Evolutionary conservation across 2,329 filamentous ascomycete species (phyloP), one percentile per base, ranked within the genome.

Genomic region (Apiospora sp.): DNA sequence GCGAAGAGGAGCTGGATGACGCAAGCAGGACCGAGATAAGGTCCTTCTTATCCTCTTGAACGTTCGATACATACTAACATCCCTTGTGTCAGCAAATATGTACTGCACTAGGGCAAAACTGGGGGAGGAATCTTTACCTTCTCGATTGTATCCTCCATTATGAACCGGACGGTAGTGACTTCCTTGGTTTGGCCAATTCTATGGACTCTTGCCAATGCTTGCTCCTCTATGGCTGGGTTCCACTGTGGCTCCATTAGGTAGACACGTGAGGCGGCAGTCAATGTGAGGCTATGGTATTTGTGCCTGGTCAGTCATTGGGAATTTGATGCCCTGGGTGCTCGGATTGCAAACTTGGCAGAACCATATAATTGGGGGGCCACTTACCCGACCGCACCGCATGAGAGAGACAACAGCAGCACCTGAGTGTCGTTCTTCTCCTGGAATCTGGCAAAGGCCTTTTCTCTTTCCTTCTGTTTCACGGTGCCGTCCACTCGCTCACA

Each of bases 161-260:
- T 97, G 94, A 1, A 98, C 92, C 72, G 91, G n/a, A 51, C 27
- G 8, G 48, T 51, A 0, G 48, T 88, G 4, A 98, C 95, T 13
- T 91, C 84, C 4, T 88, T 87, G 75, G 87, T 84, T 83, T 98
- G 95, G 0, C 95, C 95, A 76, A 98, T 95, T 13, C 95, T 92
- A 82, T 98, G 93, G 2, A 94, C 94, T 30, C 95, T 92, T 80
- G 97, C 95, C 69, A 98, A 92, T 5, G 95, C 95, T 83, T 98
- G 95, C 82, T 95, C 94, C 83, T 98, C 95, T 68, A 97, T 92
- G 79, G 93, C 97, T 0, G 95, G 95, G 75, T 98, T 98, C 94
- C 94, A 98, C 84, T 97, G 97, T 0, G 95, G 95, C 80, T 98
- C 95, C 79, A 97, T 91, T 75, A 98, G 93, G 81, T 98, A 94